Evolutionary conservation across 345 rosid species (phyloP).

Genomic region (Carallia brachiata): DNA sequence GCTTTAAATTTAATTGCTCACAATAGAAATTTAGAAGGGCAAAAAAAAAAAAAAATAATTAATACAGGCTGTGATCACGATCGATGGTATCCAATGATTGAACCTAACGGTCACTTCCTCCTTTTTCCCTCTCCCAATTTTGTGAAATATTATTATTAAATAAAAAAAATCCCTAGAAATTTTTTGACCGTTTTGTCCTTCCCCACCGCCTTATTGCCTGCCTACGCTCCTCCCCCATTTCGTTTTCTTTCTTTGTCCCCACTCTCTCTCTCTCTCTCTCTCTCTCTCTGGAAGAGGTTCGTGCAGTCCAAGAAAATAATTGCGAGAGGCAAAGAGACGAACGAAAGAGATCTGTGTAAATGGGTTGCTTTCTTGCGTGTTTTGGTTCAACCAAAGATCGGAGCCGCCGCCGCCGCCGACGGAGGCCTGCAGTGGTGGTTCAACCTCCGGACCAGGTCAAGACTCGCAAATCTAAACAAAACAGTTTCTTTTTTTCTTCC

Average conservation of each 20-base stretch:
- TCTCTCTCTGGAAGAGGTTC: background rate
- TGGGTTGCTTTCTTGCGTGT: constrained; percentile 87
- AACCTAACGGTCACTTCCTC: constrained; percentile 62
- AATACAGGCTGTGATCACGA: constrained; percentile 24
- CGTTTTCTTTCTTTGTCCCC: constrained; percentile 10
- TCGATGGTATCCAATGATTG: constrained; percentile 7
- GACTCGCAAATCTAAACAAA: background rate
- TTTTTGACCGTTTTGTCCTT: constrained; percentile 37
- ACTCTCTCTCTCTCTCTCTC: constrained; percentile 4
- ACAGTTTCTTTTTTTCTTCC: background rate
- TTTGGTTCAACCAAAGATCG: constrained; percentile 78
- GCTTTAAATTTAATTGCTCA: no score
- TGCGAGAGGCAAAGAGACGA: background rate
- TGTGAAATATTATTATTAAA: background rate
- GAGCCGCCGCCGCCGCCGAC: constrained; percentile 40
- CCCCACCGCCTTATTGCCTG: constrained; percentile 20
- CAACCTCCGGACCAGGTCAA: constrained; percentile 48
- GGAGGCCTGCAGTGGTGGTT: constrained; percentile 32
- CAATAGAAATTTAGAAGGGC: background rate
- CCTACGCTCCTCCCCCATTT: background rate
- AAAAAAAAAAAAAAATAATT: background rate
- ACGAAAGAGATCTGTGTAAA: constrained; percentile 12
- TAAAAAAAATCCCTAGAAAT: background rate
- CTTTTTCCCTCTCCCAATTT: constrained; percentile 8
- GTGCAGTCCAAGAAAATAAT: background rate